Evolutionary conservation across 106 monocot species (phyloP).

Genomic region (Allium fistulosum): DNA sequence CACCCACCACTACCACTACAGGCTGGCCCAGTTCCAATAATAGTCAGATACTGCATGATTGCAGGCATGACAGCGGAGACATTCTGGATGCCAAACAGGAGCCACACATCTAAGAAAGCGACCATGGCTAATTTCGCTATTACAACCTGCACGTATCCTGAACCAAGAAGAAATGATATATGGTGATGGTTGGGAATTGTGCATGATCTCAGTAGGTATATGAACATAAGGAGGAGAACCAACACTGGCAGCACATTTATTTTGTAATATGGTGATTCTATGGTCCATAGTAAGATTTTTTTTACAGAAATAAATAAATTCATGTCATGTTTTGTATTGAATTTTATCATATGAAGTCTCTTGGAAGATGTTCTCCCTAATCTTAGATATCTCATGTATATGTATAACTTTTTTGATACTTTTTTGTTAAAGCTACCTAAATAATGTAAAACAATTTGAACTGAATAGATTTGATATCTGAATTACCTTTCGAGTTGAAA

Average conservation of each 20-base stretch:
- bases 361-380: too few species aligned
- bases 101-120: conserved; percentile 85
- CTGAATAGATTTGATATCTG: too few species aligned
- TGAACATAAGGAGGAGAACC: conserved; percentile 34
- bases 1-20: too few species aligned
- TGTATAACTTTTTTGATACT: too few species aligned
- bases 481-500: too few species aligned
- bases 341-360: too few species aligned
- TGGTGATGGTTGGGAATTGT: conserved; percentile 40
- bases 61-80: conserved; percentile 76
- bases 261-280: conserved; percentile 93
- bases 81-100: conserved; percentile 88
- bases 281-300: conserved; percentile 1
- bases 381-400: too few species aligned
- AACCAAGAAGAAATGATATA: conserved; percentile 43
- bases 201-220: conserved; percentile 7
- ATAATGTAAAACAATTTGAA: too few species aligned
- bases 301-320: too few species aligned
- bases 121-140: conserved; percentile 69
- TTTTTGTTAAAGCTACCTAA: too few species aligned
- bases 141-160: conserved; percentile 86
- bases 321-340: too few species aligned
- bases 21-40: too few species aligned
- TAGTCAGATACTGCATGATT: conserved; percentile 54
- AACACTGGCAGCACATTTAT: conserved; percentile 64